These are phyloP conservation scores for Oropetium thomaeum DNA, from an alignment of 176 grass and related monocot genomes.

Conservation along the genomic window DNA sequence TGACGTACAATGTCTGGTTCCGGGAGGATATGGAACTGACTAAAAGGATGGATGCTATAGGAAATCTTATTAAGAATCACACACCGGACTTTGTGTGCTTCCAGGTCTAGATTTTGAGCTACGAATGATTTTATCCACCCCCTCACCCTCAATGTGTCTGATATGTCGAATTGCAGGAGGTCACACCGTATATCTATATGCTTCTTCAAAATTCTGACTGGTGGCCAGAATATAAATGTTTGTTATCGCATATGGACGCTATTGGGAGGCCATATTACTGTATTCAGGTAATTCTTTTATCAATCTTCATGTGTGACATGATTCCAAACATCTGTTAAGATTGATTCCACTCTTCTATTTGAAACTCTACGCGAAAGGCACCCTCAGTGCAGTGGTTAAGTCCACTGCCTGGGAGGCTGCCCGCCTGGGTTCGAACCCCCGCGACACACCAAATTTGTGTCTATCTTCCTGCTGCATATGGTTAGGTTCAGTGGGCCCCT, in stretches of 20 bases:
- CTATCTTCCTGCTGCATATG: no score
- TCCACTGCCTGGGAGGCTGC: no score
- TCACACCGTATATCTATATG: constrained; percentile 64
- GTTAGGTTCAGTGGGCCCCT: no score
- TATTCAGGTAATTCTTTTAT: constrained; percentile 59
- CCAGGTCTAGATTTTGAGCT: constrained; percentile 45
- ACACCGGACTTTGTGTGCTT: constrained; percentile 71
- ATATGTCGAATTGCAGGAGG: constrained; percentile 62
- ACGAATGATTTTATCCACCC: constrained; percentile 5
- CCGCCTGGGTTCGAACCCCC: no score
- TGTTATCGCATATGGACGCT: constrained; percentile 37
- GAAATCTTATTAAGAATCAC: constrained; percentile 62
- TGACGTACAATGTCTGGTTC: constrained; percentile 98
- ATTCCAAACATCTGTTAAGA: neutral
- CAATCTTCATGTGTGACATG: constrained; percentile 3
- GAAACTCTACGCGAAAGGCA: no score
- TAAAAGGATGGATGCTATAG: constrained; percentile 65
- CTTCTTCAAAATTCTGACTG: constrained; percentile 68
- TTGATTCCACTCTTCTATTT: neutral
- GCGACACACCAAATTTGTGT: no score
- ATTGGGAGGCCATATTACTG: constrained; percentile 68
- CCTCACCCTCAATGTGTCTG: neutral
- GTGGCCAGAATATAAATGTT: constrained; percentile 82
- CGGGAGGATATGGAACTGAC: constrained; percentile 77
- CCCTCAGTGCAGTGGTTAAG: no score